Evolutionary conservation across 1,284 basidiomycete genomes (phyloP).

Genomic region (Trichosporon faecale): DNA sequence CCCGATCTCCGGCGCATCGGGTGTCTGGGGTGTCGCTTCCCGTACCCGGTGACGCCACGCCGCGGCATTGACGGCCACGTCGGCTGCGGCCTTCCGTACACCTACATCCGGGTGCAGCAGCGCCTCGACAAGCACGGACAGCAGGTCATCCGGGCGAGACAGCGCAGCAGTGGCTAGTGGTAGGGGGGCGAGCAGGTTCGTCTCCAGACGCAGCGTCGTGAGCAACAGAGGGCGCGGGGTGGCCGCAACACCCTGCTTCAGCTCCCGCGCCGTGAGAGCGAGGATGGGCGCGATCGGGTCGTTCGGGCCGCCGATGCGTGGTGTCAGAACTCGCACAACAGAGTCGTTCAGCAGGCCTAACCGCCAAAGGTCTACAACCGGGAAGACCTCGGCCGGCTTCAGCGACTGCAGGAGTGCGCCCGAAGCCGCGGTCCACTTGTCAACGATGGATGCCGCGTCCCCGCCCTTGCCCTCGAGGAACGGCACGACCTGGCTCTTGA

Average conservation of each 20-base stretch:
- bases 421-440: constrained; percentile 58
- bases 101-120: constrained; percentile 65
- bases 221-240: constrained; percentile 58
- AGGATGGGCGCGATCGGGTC: constrained; percentile 45
- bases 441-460: constrained; percentile 28
- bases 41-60: constrained; percentile 60
- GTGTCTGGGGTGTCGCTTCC: constrained; percentile 33
- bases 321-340: constrained; percentile 58
- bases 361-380: constrained; percentile 78
- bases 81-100: constrained; percentile 75
- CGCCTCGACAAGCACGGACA: constrained; percentile 61
- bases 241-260: constrained; percentile 20
- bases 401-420: constrained; percentile 56
- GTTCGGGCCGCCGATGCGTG: constrained; percentile 40
- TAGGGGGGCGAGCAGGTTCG: constrained; percentile 65
- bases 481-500: constrained; percentile 59
- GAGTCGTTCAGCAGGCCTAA: constrained; percentile 66
- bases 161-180: constrained; percentile 58
- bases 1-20: constrained; percentile 53
- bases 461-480: constrained; percentile 62
- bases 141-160: constrained; percentile 54
- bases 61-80: constrained; percentile 72
- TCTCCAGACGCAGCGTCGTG: constrained; percentile 68
- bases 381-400: constrained; percentile 65
- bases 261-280: constrained; percentile 43